Base-by-base conservation (phyloP, 805 yeast genomes). In the Ogataea trehalophila region DNA sequence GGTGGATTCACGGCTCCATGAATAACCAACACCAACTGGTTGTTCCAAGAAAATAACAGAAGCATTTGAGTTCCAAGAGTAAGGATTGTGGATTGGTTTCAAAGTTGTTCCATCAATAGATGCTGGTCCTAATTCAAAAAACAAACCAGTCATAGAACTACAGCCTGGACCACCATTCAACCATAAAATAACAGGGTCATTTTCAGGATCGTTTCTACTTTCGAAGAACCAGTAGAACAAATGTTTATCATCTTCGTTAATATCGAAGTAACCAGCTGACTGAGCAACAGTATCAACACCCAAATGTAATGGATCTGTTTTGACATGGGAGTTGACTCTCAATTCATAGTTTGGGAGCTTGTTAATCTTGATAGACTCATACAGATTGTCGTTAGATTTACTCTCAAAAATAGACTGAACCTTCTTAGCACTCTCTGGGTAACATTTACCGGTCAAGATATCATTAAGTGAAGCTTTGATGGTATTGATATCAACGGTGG, bases 121-220 rank as follows among this genome's bases (percentile, higher is more conserved):
- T 2, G 95, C 75, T 15, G 96, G 92, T 29, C 96, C 96, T 58
- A 88, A 75, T 65, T 89, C 96, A 63, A 87, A 87, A 63, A 88
- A 85, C 55, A 87, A 75, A 0, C 96, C 96, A 14, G 95, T 87
- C 69, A 87, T 69, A 11, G 95, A 87, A 15, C 95, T 86, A 69
- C 96, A 89, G 4, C 97, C 97, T 39, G 97, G 96, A 16, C 97
- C 97, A 57, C 97, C 97, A 63, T 89, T 89, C 62, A 89, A 75
- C 96, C 97, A 90, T 56, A 92, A 73, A 43, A 90, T 77, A 37
- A 88, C 74, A 1, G 96, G 96, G 67, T 88, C 96, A 50, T 75
- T 86, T 53, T 70, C 70, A n/a, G 96, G 96, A 66, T 87, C 91
- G 64, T 84, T 85, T 74, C 95, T 80, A 50, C 92, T 83, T 68